Percentiles rank a stretch among this genome's conserved stretches.
Evolutionary conservation across 495 filamentous ascomycete genomes (phyloP).

Genomic region (Aspergillus sparsus): DNA sequence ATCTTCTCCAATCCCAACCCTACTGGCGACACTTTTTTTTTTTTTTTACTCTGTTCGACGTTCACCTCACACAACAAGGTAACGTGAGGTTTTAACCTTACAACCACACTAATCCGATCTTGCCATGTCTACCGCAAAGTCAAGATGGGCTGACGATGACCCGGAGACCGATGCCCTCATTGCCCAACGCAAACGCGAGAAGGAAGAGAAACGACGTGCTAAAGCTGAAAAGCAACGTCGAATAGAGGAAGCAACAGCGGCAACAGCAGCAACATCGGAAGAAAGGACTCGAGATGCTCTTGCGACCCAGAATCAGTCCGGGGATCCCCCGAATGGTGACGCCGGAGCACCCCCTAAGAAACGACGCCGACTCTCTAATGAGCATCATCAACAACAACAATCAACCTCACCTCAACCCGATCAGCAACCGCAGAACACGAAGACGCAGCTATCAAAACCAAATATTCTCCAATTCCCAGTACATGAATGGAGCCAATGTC

Average conservation of each 20-base stretch:
- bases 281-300: slow-evolving; percentile 25
- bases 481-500: slow-evolving; percentile 68
- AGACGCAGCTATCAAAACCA: slow-evolving; percentile 35
- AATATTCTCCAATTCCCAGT: slow-evolving; percentile 70
- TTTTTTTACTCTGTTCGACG: background rate
- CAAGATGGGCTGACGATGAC: slow-evolving; percentile 84
- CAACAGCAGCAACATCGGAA: slow-evolving; percentile 10
- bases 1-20: slow-evolving; percentile 27
- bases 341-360: slow-evolving; percentile 40
- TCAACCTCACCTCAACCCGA: background rate
- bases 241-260: slow-evolving; percentile 50
- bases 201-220: slow-evolving; percentile 82
- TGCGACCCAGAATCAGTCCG: slow-evolving; percentile 15
- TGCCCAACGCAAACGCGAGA: slow-evolving; percentile 76
- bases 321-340: slow-evolving; percentile 30
- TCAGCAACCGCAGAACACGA: slow-evolving; percentile 29
- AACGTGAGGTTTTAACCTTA: background rate
- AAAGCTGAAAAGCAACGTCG: slow-evolving; percentile 85
- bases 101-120: background rate
- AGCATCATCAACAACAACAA: slow-evolving; percentile 22
- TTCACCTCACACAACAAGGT: background rate
- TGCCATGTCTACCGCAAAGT: slow-evolving; percentile 64
- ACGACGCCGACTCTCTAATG: slow-evolving; percentile 50
- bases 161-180: slow-evolving; percentile 67
- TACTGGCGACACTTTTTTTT: background rate